These are phyloP conservation scores for Oenanthe sinensis DNA, from an alignment of 129 eudicot species.

Conservation along the genomic window DNA sequence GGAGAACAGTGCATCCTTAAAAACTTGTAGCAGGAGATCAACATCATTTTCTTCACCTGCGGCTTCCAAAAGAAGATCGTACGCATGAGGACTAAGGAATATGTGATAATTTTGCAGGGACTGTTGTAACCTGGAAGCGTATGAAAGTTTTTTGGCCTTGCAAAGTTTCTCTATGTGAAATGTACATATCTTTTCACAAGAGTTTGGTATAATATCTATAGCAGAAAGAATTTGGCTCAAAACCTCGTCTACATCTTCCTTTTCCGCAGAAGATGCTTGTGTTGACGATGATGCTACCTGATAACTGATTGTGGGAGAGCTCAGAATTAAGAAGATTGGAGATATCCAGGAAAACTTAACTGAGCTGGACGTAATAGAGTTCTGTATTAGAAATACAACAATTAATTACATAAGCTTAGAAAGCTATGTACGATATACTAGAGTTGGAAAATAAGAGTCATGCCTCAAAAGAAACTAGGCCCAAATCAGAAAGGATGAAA, in stretches of 20 bases:
- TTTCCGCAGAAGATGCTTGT: constrained; percentile 29
- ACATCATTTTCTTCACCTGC: constrained; percentile 38
- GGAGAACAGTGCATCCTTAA: constrained; percentile 48
- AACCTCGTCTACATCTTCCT: constrained; percentile 32
- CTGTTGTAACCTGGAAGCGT: constrained; percentile 48
- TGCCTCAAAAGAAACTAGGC: not conserved
- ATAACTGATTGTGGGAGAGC: constrained; percentile 9
- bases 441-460: not conserved
- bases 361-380: constrained; percentile 29
- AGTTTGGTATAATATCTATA: constrained; percentile 22
- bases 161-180: constrained; percentile 47
- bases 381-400: constrained; percentile 37
- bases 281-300: constrained; percentile 31
- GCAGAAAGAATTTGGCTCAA: constrained; percentile 34
- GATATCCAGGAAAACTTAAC: constrained; percentile 27
- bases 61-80: constrained; percentile 53
- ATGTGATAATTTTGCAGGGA: constrained; percentile 38
- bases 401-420: constrained; percentile 10
- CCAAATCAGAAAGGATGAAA: not conserved
- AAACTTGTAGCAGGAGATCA: constrained; percentile 25
- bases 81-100: constrained; percentile 30
- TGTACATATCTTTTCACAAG: constrained; percentile 34
- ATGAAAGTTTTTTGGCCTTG: constrained; percentile 32
- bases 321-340: constrained; percentile 18
- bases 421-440: not conserved